Evolutionary conservation across 1,284 basidiomycete genomes (phyloP).

Genomic region (Ceratobasidium papillatum): DNA sequence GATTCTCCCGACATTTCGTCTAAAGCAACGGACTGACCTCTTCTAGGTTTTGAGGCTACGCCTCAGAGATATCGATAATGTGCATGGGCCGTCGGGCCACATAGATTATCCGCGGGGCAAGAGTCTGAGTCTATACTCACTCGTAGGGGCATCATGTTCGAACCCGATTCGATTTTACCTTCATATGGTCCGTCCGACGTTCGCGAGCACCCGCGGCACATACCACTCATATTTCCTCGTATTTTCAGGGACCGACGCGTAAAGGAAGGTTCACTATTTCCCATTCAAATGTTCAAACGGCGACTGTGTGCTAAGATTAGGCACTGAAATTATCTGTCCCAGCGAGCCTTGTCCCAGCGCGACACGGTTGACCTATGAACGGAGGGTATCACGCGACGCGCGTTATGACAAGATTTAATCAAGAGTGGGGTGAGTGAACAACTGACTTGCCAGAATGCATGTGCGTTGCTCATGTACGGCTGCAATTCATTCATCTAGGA

Average conservation of each 20-base stretch:
- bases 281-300: slow-evolving; percentile 40
- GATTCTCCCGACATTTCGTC: background rate
- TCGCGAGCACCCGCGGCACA: slow-evolving; percentile 1
- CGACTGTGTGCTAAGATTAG: background rate
- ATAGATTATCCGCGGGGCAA: slow-evolving; percentile 16
- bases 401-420: slow-evolving; percentile 9
- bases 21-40: background rate
- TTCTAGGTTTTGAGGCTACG: background rate
- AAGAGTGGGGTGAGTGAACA: background rate
- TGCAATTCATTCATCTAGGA: slow-evolving; percentile 9
- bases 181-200: background rate
- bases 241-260: slow-evolving; percentile 27
- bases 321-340: background rate
- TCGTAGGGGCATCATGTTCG: slow-evolving; percentile 30
- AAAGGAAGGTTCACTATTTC: background rate
- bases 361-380: background rate
- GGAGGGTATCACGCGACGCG: background rate
- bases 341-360: background rate
- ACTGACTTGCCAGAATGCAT: background rate
- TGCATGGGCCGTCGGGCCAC: background rate
- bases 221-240: slow-evolving; percentile 2
- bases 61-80: background rate
- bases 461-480: background rate
- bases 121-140: slow-evolving; percentile 10
- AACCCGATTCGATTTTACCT: slow-evolving; percentile 20